Evolutionary conservation across 305 asterid genomes (phyloP).

Genomic region (Rubia balearica): DNA sequence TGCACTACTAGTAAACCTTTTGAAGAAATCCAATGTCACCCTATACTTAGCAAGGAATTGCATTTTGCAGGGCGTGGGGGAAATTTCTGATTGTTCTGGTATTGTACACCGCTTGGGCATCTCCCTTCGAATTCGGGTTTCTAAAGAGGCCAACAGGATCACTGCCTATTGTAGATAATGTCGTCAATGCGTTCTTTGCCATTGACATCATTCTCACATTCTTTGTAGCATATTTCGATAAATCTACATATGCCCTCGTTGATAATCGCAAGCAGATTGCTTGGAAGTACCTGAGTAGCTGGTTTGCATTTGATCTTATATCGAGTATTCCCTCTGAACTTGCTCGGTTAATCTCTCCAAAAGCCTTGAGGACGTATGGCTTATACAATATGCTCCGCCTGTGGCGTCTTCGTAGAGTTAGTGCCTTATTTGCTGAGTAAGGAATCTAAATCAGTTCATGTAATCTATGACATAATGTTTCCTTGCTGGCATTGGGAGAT

Average conservation of each 20-base stretch:
- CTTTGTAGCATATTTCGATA: constrained; percentile 78
- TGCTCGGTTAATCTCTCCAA: constrained; percentile 51
- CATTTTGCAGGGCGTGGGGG: constrained; percentile 68
- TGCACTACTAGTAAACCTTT: not conserved
- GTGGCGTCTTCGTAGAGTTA: constrained; percentile 91
- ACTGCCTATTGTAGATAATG: constrained; percentile 50
- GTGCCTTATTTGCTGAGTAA: constrained; percentile 75
- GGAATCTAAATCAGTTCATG: constrained; percentile 8
- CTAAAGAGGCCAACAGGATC: constrained; percentile 37
- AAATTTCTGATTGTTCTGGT: constrained; percentile 59
- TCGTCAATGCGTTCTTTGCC: constrained; percentile 69
- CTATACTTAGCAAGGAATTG: constrained; percentile 11
- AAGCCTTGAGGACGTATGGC: constrained; percentile 51
- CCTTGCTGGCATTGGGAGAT: constrained; percentile 10
- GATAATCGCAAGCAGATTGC: constrained; percentile 58
- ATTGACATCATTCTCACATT: constrained; percentile 77
- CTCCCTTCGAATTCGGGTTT: constrained; percentile 84
- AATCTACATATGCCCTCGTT: constrained; percentile 51
- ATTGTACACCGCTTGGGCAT: constrained; percentile 82
- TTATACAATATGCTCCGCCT: constrained; percentile 87
- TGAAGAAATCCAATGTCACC: not conserved
- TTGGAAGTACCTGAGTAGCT: constrained; percentile 46
- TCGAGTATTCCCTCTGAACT: constrained; percentile 83
- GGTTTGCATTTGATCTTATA: constrained; percentile 66
- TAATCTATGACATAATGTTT: not conserved